Evolutionary conservation across 1,139 yeast species (phyloP).

Genomic region (Taphrina flavorubra): DNA sequence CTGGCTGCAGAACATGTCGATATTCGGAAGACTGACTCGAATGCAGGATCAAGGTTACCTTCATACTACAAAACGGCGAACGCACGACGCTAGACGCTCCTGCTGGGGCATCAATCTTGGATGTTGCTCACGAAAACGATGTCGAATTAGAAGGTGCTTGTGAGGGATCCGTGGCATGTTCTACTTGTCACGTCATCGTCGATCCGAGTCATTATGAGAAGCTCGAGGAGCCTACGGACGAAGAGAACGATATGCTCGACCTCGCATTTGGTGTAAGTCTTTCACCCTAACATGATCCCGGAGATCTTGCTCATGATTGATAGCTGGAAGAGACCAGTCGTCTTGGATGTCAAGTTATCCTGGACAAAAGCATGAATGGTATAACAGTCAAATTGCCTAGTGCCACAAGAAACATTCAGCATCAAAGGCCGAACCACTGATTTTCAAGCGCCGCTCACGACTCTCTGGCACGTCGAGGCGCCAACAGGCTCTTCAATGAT

Average conservation of each 20-base stretch:
- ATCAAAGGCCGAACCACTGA: not conserved
- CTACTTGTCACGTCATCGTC: slow-evolving; percentile 94
- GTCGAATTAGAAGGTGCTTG: slow-evolving; percentile 97
- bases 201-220: slow-evolving; percentile 92
- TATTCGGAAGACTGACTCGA: not conserved
- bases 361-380: slow-evolving; percentile 91
- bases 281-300: slow-evolving; percentile 64
- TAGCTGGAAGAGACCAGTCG: slow-evolving; percentile 60
- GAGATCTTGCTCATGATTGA: slow-evolving; percentile 52
- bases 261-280: slow-evolving; percentile 77
- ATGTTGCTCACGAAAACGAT: slow-evolving; percentile 91
- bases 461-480: not conserved
- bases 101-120: slow-evolving; percentile 88
- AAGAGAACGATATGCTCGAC: slow-evolving; percentile 97
- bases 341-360: slow-evolving; percentile 88
- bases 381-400: slow-evolving; percentile 61
- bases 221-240: slow-evolving; percentile 94
- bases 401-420: slow-evolving; percentile 42
- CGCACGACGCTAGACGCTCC: slow-evolving; percentile 83
- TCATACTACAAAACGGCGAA: slow-evolving; percentile 87
- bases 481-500: not conserved
- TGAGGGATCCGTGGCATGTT: slow-evolving; percentile 98
- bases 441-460: not conserved
- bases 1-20: not conserved
- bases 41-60: slow-evolving; percentile 69